Percentiles rank a stretch among this genome's conserved stretches.
phyloP scores from a whole-genome alignment of 116 monocot species.

The Dioscorea cayenensis region DNA sequence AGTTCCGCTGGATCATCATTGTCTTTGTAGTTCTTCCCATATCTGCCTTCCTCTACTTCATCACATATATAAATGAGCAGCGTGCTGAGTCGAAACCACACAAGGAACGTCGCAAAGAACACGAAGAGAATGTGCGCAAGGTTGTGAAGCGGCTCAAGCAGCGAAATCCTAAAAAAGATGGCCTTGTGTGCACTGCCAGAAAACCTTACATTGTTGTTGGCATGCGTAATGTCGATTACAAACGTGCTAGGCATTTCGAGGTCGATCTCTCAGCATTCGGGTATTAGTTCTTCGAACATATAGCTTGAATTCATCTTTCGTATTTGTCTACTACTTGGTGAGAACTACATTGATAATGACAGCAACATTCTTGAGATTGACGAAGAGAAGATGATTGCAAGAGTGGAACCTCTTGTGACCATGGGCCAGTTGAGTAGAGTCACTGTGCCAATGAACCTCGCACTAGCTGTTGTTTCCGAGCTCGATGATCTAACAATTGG shows the following conservation, averaged over 20 bases:
- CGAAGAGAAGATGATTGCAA: constrained; percentile 32
- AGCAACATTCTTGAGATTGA: constrained; percentile 35
- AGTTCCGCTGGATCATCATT: constrained; percentile 35
- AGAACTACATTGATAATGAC: neutral
- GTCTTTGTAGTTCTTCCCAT: constrained; percentile 40
- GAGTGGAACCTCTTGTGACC: constrained; percentile 39
- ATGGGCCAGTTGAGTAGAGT: constrained; percentile 33
- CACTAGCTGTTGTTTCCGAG: constrained; percentile 20
- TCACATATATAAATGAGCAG: constrained; percentile 14
- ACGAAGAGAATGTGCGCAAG: constrained; percentile 33
- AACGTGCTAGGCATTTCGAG: constrained; percentile 42
- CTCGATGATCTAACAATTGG: constrained; percentile 28
- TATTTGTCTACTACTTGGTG: neutral
- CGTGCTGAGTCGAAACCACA: constrained; percentile 24
- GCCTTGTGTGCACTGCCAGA: constrained; percentile 48
- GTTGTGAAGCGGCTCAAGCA: constrained; percentile 34
- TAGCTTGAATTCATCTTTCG: neutral
- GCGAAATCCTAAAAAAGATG: constrained; percentile 35
- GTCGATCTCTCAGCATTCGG: constrained; percentile 33
- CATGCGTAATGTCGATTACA: constrained; percentile 48
- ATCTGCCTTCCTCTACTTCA: constrained; percentile 29
- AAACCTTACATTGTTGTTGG: constrained; percentile 43
- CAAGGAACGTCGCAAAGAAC: constrained; percentile 29
- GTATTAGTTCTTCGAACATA: neutral
- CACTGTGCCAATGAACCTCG: constrained; percentile 27